These are phyloP conservation scores for Cucumis sativus DNA, from an alignment of 306 rosid genomes.

Conservation along the genomic window DNA sequence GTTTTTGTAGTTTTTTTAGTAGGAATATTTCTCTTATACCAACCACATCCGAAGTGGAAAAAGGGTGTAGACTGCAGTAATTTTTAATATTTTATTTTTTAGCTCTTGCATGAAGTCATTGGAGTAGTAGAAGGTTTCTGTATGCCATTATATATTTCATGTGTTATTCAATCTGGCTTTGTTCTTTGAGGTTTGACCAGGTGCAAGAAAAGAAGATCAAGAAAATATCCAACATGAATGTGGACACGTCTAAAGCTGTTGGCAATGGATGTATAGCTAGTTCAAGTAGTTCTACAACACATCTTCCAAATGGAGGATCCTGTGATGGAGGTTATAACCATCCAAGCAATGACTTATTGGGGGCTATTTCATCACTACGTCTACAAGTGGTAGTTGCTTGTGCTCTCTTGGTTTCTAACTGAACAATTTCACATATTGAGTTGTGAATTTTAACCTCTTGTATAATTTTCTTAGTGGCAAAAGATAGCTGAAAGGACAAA, in stretches of 20 bases:
- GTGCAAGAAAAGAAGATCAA: constrained; percentile 97
- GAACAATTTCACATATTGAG: background rate
- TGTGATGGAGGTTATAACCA: constrained; percentile 40
- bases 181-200: constrained; percentile 36
- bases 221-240: constrained; percentile 80
- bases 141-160: background rate
- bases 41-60: background rate
- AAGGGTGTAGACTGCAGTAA: background rate
- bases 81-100: background rate
- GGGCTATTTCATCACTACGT: constrained; percentile 63
- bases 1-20: background rate
- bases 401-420: background rate
- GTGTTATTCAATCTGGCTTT: constrained; percentile 6
- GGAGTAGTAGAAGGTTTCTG: background rate
- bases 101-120: background rate
- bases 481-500: background rate
- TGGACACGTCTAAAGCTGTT: constrained; percentile 57
- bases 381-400: constrained; percentile 68
- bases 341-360: constrained; percentile 51
- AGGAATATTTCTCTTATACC: background rate
- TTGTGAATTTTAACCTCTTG: background rate
- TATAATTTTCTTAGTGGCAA: background rate
- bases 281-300: constrained; percentile 44
- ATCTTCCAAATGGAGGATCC: constrained; percentile 77
- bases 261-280: constrained; percentile 77